Base-by-base conservation (phyloP, 257 asterid genomes). In the Plantago elongata region DNA sequence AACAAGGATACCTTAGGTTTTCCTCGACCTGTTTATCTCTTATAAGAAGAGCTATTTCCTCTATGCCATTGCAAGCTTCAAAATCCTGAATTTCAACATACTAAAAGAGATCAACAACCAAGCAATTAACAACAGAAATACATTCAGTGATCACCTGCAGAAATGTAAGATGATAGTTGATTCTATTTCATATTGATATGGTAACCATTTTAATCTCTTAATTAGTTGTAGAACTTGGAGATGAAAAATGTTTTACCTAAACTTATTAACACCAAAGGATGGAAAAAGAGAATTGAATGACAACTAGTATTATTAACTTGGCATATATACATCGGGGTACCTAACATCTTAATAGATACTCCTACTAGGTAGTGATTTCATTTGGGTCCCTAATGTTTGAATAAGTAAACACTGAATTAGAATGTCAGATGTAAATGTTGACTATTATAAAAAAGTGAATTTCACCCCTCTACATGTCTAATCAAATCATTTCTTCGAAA, bases 61-160 rank as follows among this genome's bases (percentile, higher is more conserved):
- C 98, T 51, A 91, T 84, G 74, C 95, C 98, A 69, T 86, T 88
- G 86, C 95, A 86, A 54, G 83, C 86, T 75, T 91, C 95, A 65
- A 91, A 84, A 75, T 86, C 96, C 96, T 91, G 86, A 40, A 14
- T 29, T 22, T 48, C 45, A 40, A 30, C 12, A 54, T 10, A 38
- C 7, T 22, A 16, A 58, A 22, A 15, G 62, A 65, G 52, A 62
- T 69, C 61, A 61, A 66, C 51, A 17, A 63, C 61, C 55, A 52
- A 50, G 57, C 67, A 58, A 67, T n/a, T n/a, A n/a, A n/a, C n/a
- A n/a, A n/a, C n/a, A n/a, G n/a, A n/a, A n/a, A n/a, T 58, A 11
- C 44, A 56, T 11, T 5, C 58, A 34, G 40, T 37, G 27, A 14
- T 10, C 54, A 48, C 43, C 29, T 3, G 16, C 27, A 59, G 52